Percentiles rank a stretch among this genome's conserved stretches.
Evolutionary conservation across 1,139 yeast genomes (phyloP).

Genomic region (Pichia sp.): DNA sequence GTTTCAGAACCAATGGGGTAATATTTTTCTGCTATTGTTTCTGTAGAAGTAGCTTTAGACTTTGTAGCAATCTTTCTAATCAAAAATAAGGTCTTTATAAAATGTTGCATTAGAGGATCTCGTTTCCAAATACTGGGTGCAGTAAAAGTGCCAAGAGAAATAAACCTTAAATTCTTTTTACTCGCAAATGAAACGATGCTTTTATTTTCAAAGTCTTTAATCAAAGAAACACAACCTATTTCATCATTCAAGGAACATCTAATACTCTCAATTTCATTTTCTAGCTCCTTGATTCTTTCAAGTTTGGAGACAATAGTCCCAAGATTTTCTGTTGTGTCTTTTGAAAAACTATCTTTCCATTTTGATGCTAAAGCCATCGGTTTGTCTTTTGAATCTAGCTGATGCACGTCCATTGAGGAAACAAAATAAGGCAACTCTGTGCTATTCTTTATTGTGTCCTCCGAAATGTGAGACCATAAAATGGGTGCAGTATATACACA

Average conservation of each 20-base stretch:
- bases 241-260: not conserved
- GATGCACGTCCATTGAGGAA: too few relatives aligned
- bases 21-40: conserved; percentile 4
- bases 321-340: not conserved
- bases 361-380: too few relatives aligned
- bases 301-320: not conserved
- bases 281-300: conserved; percentile 5
- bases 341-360: too few relatives aligned
- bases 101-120: conserved; percentile 21
- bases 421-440: too few relatives aligned
- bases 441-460: not conserved
- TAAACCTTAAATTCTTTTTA: conserved; percentile 20
- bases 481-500: conserved; percentile 26
- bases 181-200: conserved; percentile 12
- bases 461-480: conserved; percentile 15
- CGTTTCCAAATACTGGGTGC: conserved; percentile 19
- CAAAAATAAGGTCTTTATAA: conserved; percentile 13
- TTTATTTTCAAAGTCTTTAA: conserved; percentile 13
- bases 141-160: conserved; percentile 21
- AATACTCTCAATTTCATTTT: conserved; percentile 6
- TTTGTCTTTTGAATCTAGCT: too few relatives aligned
- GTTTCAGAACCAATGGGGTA: not conserved
- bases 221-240: conserved; percentile 18
- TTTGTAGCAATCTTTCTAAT: conserved; percentile 1
- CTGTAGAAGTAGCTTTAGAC: not conserved